phyloP scores from a whole-genome alignment of 805 yeast genomes.

The Allodekkera sacchari region DNA sequence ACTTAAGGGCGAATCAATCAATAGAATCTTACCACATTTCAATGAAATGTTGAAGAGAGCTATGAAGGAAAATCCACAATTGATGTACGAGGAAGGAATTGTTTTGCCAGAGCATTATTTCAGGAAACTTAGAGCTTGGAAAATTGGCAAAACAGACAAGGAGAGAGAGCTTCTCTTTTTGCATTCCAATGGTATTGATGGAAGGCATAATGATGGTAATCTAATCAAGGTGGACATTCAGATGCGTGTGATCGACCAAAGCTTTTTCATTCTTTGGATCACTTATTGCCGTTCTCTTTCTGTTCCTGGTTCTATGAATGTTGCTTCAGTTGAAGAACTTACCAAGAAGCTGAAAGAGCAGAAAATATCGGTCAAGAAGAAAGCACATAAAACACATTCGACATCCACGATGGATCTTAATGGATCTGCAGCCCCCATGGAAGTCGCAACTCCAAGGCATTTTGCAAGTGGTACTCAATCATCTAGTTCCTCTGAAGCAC shows the following conservation, averaged over 20 bases:
- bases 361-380: constrained; percentile 1
- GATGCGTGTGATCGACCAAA: constrained; percentile 55
- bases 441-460: neutral
- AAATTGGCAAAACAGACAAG: constrained; percentile 19
- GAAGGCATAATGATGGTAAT: constrained; percentile 63
- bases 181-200: constrained; percentile 60
- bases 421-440: no score
- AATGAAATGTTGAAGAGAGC: constrained; percentile 36
- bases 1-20: constrained; percentile 40
- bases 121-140: constrained; percentile 52
- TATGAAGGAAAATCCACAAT: constrained; percentile 29
- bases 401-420: no score
- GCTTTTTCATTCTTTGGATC: constrained; percentile 68
- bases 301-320: neutral
- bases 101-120: constrained; percentile 90
- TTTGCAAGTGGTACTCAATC: neutral
- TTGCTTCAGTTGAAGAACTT: constrained; percentile 2
- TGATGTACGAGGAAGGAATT: constrained; percentile 48
- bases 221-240: constrained; percentile 67
- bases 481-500: neutral
- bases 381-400: neutral
- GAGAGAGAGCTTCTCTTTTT: constrained; percentile 45
- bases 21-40: constrained; percentile 57
- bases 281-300: constrained; percentile 57
- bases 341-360: constrained; percentile 1